phyloP scores from a whole-genome alignment of 2,329 filamentous ascomycete species.

The Microsporum audouinii region DNA sequence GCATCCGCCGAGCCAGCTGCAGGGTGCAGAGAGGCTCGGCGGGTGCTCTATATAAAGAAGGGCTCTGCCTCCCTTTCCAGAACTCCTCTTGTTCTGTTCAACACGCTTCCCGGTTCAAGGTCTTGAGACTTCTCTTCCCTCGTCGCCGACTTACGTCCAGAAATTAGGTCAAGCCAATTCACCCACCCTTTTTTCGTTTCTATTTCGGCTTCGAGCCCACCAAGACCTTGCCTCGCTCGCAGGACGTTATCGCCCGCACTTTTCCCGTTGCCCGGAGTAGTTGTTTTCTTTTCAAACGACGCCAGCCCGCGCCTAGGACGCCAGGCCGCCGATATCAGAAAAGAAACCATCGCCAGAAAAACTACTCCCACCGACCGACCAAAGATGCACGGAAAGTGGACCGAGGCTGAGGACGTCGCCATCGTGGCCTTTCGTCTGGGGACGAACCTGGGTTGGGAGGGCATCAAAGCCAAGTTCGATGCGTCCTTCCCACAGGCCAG shows the following conservation, averaged over 20 bases:
- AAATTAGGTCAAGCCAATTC: not conserved
- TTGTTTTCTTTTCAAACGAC: not conserved
- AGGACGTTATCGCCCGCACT: not conserved
- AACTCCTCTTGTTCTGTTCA: not conserved
- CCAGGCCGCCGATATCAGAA: not conserved
- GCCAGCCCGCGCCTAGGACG: not conserved
- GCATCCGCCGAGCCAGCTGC: not conserved
- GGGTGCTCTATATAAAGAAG: conserved; percentile 5
- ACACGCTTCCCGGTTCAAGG: not conserved
- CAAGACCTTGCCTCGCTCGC: not conserved
- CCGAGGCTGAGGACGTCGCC: conserved; percentile 12
- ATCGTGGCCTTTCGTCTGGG: conserved; percentile 14
- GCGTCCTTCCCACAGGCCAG: conserved; percentile 6
- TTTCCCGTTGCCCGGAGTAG: no score
- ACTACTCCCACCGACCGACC: not conserved
- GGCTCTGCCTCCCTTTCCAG: not conserved
- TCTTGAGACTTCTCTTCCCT: not conserved
- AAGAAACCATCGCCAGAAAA: not conserved
- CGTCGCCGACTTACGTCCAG: not conserved
- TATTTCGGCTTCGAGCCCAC: not conserved
- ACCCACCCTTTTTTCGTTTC: not conserved
- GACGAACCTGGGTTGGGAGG: conserved; percentile 13
- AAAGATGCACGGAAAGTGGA: conserved; percentile 10
- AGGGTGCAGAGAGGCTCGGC: conserved; percentile 9
- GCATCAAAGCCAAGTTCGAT: conserved; percentile 10